Conservation (phyloP, 2,329 filamentous ascomycete species). For the Dendryphion nanum region DNA sequence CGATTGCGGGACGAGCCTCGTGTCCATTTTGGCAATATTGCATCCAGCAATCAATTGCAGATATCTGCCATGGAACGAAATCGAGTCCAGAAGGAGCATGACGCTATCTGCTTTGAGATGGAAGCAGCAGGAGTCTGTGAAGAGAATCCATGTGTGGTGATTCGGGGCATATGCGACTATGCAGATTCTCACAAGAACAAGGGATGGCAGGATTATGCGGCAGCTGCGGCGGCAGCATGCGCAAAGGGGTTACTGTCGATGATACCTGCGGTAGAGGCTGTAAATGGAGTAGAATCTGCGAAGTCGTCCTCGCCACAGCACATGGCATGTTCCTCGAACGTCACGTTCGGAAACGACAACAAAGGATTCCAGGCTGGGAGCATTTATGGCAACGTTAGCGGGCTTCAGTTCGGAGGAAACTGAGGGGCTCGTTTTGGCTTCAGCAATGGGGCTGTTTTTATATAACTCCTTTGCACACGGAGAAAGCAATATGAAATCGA, state of each 20-base stretch:
- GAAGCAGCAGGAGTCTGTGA: neutral
- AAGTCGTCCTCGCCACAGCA: no score
- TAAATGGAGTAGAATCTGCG: no score
- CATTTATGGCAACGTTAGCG: constrained; percentile 7
- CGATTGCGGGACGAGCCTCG: neutral
- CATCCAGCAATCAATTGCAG: neutral
- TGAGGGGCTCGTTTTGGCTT: no score
- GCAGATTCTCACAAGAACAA: neutral
- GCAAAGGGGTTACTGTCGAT: no score
- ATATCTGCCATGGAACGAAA: neutral
- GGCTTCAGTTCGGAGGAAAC: no score
- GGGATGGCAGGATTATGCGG: neutral
- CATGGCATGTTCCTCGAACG: no score
- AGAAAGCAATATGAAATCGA: no score
- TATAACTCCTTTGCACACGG: no score
- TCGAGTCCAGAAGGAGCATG: neutral
- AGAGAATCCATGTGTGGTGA: neutral
- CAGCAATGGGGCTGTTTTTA: no score
- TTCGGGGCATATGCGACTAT: neutral
- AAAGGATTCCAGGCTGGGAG: constrained; percentile 5
- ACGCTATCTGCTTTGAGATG: neutral
- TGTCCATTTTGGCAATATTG: constrained; percentile 1
- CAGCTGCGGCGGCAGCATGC: no score
- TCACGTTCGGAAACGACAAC: constrained; percentile 7
- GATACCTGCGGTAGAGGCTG: no score